Conservation (phyloP, 208 protist species). For the Phytomonas sp. region DNA sequence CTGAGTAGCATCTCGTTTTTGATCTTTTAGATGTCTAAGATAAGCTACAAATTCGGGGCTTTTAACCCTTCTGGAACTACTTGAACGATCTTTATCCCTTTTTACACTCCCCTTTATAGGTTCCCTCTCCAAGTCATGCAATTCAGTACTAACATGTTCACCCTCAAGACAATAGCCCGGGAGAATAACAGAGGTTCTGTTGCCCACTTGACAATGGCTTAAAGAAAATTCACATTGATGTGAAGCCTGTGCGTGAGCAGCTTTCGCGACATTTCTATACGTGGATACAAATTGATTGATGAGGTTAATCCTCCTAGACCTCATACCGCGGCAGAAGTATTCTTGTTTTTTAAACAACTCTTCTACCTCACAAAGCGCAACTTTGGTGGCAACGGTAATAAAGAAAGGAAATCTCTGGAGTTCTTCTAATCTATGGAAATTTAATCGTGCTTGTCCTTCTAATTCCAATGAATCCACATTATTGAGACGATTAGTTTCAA, state of each 20-base stretch:
- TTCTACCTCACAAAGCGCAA: not conserved
- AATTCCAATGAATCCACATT: not conserved
- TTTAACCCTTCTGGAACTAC: not conserved
- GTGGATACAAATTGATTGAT: not conserved
- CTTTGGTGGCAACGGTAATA: not conserved
- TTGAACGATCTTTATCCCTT: not conserved
- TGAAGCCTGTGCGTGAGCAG: not conserved
- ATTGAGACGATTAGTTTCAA: not conserved
- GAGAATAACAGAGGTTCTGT: not conserved
- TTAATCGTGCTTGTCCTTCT: not conserved
- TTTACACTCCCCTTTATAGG: not conserved
- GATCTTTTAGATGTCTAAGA: not conserved
- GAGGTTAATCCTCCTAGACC: not conserved
- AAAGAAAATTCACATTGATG: not conserved
- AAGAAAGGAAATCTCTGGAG: not conserved
- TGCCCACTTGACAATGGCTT: not conserved
- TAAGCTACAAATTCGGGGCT: not conserved
- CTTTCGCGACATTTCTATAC: not conserved
- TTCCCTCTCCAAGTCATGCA: not conserved
- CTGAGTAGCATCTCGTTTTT: not conserved
- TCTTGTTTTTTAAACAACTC: not conserved
- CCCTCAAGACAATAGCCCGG: not conserved
- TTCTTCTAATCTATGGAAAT: not conserved
- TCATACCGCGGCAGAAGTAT: not conserved
- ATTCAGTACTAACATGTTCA: not conserved